Percentiles rank a stretch among this genome's conserved stretches.
Evolutionary conservation across 2,329 filamentous ascomycete genomes (phyloP).

Genomic region (Arachnomyces sp.): DNA sequence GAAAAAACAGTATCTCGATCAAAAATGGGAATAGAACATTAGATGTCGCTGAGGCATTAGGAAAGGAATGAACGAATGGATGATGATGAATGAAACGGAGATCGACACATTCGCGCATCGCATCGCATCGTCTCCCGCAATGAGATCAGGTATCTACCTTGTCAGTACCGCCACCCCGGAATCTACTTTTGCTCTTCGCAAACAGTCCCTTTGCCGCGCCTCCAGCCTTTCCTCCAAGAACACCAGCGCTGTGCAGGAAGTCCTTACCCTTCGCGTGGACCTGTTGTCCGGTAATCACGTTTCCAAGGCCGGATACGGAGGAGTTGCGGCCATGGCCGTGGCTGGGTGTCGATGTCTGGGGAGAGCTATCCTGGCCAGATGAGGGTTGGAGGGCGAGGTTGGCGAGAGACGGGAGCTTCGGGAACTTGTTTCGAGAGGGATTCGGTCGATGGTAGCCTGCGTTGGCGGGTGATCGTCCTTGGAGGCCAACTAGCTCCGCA

Average conservation of each 20-base stretch:
- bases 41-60: conserved; percentile 8
- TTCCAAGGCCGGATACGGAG: conserved; percentile 28
- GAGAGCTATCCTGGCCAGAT: conserved; percentile 25
- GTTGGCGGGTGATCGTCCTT: conserved; percentile 23
- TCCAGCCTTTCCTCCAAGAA: conserved; percentile 58
- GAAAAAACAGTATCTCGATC: conserved; percentile 7
- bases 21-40: conserved; percentile 5
- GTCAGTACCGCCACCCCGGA: conserved; percentile 57
- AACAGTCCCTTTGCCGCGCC: conserved; percentile 86
- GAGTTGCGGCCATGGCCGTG: conserved; percentile 25
- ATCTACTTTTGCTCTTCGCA: conserved; percentile 81
- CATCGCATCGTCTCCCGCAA: conserved; percentile 17
- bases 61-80: conserved; percentile 5
- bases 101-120: conserved; percentile 4
- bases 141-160: conserved; percentile 75
- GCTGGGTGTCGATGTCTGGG: conserved; percentile 1
- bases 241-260: conserved; percentile 71
- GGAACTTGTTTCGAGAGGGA: conserved; percentile 31
- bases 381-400: conserved; percentile 19
- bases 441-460: conserved; percentile 20
- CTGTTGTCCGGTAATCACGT: conserved; percentile 48
- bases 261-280: conserved; percentile 83
- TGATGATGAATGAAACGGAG: conserved; percentile 6
- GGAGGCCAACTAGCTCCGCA: conserved; percentile 34
- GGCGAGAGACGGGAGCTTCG: conserved; percentile 31